A percentile compares a stretch with the other conserved stretches of the same genome.
phyloP scores from a whole-genome alignment of 202 grass and related monocot species.

The Dendrocalamus latiflorus region DNA sequence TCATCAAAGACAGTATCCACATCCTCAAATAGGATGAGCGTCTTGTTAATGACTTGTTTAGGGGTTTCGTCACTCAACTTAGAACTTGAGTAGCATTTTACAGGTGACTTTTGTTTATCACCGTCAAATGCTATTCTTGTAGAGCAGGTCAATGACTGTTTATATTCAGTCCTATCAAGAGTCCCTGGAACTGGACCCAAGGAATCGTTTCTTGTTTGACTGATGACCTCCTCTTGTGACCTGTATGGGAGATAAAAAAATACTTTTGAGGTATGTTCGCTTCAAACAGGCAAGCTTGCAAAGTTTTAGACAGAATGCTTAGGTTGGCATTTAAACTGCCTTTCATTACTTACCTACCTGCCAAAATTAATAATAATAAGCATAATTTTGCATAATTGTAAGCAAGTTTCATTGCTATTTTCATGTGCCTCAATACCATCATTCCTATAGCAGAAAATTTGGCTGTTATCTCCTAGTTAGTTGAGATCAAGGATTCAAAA shows the following conservation, averaged over 20 bases:
- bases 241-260: constrained; percentile 35
- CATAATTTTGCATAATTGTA: constrained; percentile 8
- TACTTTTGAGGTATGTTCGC: background rate
- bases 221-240: constrained; percentile 53
- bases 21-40: constrained; percentile 88
- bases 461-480: background rate
- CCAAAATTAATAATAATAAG: background rate
- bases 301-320: constrained; percentile 18
- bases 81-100: constrained; percentile 14
- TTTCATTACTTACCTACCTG: background rate
- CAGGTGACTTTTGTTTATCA: constrained; percentile 22
- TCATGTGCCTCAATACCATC: background rate
- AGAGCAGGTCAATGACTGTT: background rate
- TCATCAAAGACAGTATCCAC: constrained; percentile 93
- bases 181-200: constrained; percentile 30
- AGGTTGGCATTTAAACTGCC: background rate
- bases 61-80: constrained; percentile 26
- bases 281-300: background rate
- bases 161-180: constrained; percentile 39
- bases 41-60: constrained; percentile 71
- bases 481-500: background rate
- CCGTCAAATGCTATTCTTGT: constrained; percentile 5
- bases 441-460: background rate
- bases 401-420: background rate
- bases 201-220: constrained; percentile 25